Evolutionary conservation across 768 basidiomycete genomes (phyloP), one percentile per base, ranked within the genome.

Genomic region (Russula griseocarnosa): DNA sequence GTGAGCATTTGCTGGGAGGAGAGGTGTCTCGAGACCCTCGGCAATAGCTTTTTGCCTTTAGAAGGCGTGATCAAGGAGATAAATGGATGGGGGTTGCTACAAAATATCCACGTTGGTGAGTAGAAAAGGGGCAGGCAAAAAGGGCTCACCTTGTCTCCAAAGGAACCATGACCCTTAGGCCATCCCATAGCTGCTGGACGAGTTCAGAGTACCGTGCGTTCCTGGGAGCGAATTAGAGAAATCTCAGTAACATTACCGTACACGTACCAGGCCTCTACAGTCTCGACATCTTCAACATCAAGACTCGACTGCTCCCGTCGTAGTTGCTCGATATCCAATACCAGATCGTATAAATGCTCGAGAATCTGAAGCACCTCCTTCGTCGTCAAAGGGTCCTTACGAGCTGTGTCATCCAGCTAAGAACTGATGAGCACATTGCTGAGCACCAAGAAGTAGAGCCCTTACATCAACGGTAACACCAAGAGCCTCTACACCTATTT

Each of bases 31-130:
- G 92, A 86, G 16, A 94, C 83, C 51, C 97, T 87, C 4, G 94
- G 90, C 14, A 99, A 80, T 28, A 99, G 82, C 65, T 87, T 87
- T 78, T 98, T 98, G 61, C 97, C 97, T 75, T 99, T 99, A 69
- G 83, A 83, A 5, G 92, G 87, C 22, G 81, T 82, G 54, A 99
- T 82, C 38, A 99, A 81, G 3, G 95, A 94, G 68, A 99, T 86
- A 77, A 99, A 98, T 2, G 97, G 97, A 77, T 99, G 97, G 3
- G 96, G 96, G 66, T 90, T 82, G 73, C 95, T 95, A 68, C 1
- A 53, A 54, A 5, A 46, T 24, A 44, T 26, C 11, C 30, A 22
- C 18, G 20, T 62, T 44, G 58, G 28, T 11, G 13, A 42, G 34
- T 22, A 40, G 24, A 11, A 7, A 34, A 30, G 18, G 28, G 14